Conservation (phyloP, 441 rosid species). For the Hypseocharis bilobata region DNA sequence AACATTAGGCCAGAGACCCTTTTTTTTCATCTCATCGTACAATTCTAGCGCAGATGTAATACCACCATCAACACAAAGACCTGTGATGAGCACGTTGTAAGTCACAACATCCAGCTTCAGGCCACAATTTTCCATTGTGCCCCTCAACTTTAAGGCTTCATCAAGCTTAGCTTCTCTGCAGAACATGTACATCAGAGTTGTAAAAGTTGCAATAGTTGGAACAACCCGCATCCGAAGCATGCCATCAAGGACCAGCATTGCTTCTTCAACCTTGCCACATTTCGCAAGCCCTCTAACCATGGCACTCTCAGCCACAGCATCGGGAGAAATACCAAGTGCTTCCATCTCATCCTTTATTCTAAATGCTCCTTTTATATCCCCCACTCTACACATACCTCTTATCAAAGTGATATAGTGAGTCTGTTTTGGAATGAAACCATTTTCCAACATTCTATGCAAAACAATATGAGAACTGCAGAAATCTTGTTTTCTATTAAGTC, state of each 20-base stretch:
- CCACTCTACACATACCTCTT: constrained; percentile 55
- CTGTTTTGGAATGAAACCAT: constrained; percentile 40
- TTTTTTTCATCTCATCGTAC: constrained; percentile 74
- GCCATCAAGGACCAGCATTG: constrained; percentile 43
- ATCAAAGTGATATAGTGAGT: constrained; percentile 47
- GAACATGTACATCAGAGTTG: constrained; percentile 55
- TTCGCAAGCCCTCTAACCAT: constrained; percentile 68
- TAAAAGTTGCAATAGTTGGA: constrained; percentile 69
- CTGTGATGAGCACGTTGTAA: constrained; percentile 66
- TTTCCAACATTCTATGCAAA: constrained; percentile 50
- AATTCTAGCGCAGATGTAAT: constrained; percentile 41
- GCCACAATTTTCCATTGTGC: constrained; percentile 39
- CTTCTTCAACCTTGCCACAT: constrained; percentile 71
- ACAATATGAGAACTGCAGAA: constrained; percentile 42
- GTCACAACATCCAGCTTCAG: constrained; percentile 57
- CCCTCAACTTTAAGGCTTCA: constrained; percentile 50
- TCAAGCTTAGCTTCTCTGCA: constrained; percentile 41
- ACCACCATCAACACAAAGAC: constrained; percentile 51
- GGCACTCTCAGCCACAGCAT: constrained; percentile 69
- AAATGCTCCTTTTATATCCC: constrained; percentile 51
- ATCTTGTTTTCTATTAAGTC: constrained; percentile 43
- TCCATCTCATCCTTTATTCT: constrained; percentile 61
- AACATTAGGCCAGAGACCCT: constrained; percentile 46
- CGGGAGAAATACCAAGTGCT: constrained; percentile 32
- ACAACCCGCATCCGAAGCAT: constrained; percentile 46